These are phyloP conservation scores for Stropharia rugosoannulata DNA, from an alignment of 768 basidiomycete genomes.

Conservation along the genomic window DNA sequence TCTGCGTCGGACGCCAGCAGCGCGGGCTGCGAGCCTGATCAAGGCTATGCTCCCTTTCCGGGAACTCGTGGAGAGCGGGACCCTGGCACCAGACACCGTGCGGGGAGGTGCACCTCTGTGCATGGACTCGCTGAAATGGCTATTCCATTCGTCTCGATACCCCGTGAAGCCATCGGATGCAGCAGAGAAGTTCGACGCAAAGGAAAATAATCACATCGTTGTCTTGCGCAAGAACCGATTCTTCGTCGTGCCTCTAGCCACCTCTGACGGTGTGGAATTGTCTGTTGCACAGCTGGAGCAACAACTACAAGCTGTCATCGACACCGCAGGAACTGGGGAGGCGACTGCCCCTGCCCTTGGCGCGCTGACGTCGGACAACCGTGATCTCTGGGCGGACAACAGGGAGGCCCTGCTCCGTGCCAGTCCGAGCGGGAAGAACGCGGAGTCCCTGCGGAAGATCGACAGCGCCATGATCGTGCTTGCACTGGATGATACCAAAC, in stretches of 20 bases:
- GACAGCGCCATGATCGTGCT: constrained; percentile 90
- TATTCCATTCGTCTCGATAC: constrained; percentile 94
- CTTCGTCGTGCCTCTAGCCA: constrained; percentile 75
- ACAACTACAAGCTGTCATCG: constrained; percentile 73
- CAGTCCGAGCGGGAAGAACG: constrained; percentile 57
- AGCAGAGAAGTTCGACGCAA: constrained; percentile 76
- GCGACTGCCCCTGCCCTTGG: constrained; percentile 58
- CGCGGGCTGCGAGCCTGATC: constrained; percentile 78
- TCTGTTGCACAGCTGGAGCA: constrained; percentile 82
- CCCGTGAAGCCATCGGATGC: constrained; percentile 83
- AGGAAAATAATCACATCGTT: constrained; percentile 81
- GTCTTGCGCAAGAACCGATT: constrained; percentile 92
- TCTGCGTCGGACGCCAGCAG: constrained; percentile 51
- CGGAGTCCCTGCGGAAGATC: constrained; percentile 67
- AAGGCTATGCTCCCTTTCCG: constrained; percentile 88
- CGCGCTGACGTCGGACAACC: constrained; percentile 83
- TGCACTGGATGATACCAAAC: constrained; percentile 79
- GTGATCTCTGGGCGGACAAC: constrained; percentile 88
- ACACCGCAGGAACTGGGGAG: constrained; percentile 47
- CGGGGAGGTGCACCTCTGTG: constrained; percentile 68
- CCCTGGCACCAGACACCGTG: constrained; percentile 87
- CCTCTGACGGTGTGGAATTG: constrained; percentile 64
- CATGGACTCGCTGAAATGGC: constrained; percentile 95
- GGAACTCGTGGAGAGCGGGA: constrained; percentile 75
- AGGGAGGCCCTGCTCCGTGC: constrained; percentile 59